These are phyloP conservation scores for Thelephora terrestris DNA, from an alignment of 1,284 basidiomycete species.

Conservation along the genomic window DNA sequence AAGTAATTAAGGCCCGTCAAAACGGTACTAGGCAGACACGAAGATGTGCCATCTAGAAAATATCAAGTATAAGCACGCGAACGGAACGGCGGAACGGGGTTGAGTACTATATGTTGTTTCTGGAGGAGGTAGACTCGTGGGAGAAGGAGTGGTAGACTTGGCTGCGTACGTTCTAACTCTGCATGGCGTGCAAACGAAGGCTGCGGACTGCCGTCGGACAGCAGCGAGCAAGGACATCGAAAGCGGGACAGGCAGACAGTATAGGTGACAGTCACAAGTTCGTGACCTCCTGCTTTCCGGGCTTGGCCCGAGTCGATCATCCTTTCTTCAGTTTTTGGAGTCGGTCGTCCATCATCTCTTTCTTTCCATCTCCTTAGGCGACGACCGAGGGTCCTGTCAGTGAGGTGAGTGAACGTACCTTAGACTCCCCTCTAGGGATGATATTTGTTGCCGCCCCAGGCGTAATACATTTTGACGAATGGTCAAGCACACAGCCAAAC, in stretches of 20 bases:
- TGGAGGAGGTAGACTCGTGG: neutral
- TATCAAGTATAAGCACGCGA: neutral
- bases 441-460: slow-evolving; percentile 1
- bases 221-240: neutral
- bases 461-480: slow-evolving; percentile 1
- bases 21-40: slow-evolving; percentile 62
- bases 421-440: neutral
- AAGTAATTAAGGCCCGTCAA: slow-evolving; percentile 73
- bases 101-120: neutral
- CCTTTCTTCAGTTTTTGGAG: neutral
- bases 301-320: neutral
- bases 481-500: slow-evolving; percentile 1
- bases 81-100: no score
- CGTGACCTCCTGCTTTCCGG: neutral
- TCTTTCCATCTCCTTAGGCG: neutral
- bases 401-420: no score
- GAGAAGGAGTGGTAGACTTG: neutral
- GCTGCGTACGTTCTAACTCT: neutral
- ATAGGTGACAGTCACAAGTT: neutral
- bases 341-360: neutral
- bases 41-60: slow-evolving; percentile 26
- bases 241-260: neutral
- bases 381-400: no score
- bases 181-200: neutral
- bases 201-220: neutral